Percentiles rank a stretch among this genome's conserved stretches.
phyloP scores from a whole-genome alignment of 2,329 filamentous ascomycete species.

The Teratosphaeriaceae sp. region DNA sequence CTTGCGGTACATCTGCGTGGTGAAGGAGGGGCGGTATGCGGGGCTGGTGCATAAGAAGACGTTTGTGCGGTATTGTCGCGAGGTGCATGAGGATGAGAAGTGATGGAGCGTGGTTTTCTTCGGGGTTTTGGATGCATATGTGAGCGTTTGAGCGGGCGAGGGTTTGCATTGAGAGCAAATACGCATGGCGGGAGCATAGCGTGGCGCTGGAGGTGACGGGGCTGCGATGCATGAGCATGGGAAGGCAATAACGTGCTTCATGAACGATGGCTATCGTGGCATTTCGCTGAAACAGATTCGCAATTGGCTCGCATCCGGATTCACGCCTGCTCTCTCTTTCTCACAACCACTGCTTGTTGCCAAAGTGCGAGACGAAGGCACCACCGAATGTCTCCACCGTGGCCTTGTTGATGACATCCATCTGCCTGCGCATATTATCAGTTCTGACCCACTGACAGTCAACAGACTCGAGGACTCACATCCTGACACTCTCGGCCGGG shows the following conservation, averaged over 20 bases:
- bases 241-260: not conserved
- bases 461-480: not conserved
- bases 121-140: not conserved
- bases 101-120: not conserved
- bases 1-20: conserved; percentile 83
- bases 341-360: conserved; percentile 37
- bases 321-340: not conserved
- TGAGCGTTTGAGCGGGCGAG: not conserved
- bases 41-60: conserved; percentile 95
- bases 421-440: conserved; percentile 1
- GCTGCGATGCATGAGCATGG: not conserved
- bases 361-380: conserved; percentile 48
- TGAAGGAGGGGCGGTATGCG: conserved; percentile 75
- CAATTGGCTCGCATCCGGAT: not conserved
- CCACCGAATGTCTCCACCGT: conserved; percentile 45
- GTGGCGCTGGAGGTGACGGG: not conserved
- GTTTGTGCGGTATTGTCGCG: conserved; percentile 90
- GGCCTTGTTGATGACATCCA: conserved; percentile 29
- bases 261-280: no score
- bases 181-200: not conserved
- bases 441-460: not conserved
- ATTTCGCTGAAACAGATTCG: not conserved
- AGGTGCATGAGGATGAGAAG: conserved; percentile 54
- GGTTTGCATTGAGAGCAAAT: not conserved
- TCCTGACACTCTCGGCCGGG: conserved; percentile 23